Evolutionary conservation across 148 eudicot species (phyloP).

Genomic region (Polygonum aviculare): DNA sequence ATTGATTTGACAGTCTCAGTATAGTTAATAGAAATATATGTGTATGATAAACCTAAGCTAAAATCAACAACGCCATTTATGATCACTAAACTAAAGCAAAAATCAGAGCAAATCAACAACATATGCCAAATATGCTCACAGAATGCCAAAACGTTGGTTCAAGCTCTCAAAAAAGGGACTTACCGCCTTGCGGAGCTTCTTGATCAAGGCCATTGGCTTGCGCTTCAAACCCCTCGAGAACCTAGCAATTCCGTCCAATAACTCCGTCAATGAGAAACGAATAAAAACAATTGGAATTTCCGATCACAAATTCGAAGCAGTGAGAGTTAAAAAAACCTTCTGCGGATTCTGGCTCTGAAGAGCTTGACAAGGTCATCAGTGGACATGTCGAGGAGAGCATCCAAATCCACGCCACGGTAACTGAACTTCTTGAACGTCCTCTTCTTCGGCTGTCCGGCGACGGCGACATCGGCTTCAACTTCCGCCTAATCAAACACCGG

Average conservation of each 20-base stretch:
- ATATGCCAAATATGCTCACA: background rate
- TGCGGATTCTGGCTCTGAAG: conserved; percentile 36
- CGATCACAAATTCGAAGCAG: background rate
- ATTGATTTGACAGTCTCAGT: background rate
- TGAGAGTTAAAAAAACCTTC: conserved; percentile 25
- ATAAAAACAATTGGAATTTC: background rate
- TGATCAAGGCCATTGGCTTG: conserved; percentile 73
- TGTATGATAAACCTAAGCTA: background rate
- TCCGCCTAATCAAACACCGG: conserved; percentile 19
- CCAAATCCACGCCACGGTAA: conserved; percentile 45
- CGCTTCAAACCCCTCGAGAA: conserved; percentile 61
- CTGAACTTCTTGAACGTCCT: conserved; percentile 56
- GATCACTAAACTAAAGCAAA: too few relatives aligned
- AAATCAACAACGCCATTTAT: too few relatives aligned
- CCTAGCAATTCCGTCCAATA: conserved; percentile 19
- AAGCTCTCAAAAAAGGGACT: background rate
- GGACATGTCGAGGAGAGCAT: conserved; percentile 42
- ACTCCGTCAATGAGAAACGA: background rate
- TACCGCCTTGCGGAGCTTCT: conserved; percentile 78
- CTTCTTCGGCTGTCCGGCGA: conserved; percentile 33
- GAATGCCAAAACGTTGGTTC: background rate
- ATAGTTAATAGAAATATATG: background rate
- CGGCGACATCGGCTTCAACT: conserved; percentile 22
- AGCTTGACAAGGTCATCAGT: conserved; percentile 48
- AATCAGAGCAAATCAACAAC: background rate